Base-by-base conservation (phyloP, 176 grass and related monocot genomes). In the Cenchrus americanus region DNA sequence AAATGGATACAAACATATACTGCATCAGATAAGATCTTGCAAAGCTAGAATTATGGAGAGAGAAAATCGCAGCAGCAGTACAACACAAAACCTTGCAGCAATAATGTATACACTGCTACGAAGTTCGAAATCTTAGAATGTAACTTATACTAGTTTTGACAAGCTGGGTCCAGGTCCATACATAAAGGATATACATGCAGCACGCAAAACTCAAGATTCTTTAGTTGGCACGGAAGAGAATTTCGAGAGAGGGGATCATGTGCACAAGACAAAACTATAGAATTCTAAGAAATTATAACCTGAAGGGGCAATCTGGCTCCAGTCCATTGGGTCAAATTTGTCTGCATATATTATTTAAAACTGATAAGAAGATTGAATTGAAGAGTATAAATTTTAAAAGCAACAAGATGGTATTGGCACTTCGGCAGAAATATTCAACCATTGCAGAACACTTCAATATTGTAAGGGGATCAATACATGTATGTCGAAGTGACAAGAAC, bases 271-370 rank as follows among this genome's bases (percentile, higher is more conserved):
- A 82, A 74, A 43, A 77, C 75, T 82, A 43, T 65, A 76, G 26
- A 68, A 21, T 1, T 74, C 14, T 42, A 57, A 37, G 64, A 62
- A 89, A 50, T 14, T 92, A 78, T 66, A 84, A 97, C 96, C 96
- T 98, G 96, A 92, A 98, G 93, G 5, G 96, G 93, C 83, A 98
- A 81, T 64, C 91, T 98, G 83, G 96, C 96, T 92, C 96, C 96
- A 48, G 93, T 88, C 96, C 96, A 98, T 84, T 95, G 92, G 52
- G 96, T 95, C 71, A 98, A 87, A 95, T 98, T 98, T 88, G 96
- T 98, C 93, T 98, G 92, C 90, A 86, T 50, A 68, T 90, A 85
- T 69, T 80, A 89, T 90, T 86, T 80, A 10, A 86, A 81, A 83
- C 14, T 62, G 61, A 6, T 88, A 84, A 89, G 81, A 47, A 66